Evolutionary conservation across 73 alveolate species (phyloP).

Genomic region (Tetrahymena borealis): DNA sequence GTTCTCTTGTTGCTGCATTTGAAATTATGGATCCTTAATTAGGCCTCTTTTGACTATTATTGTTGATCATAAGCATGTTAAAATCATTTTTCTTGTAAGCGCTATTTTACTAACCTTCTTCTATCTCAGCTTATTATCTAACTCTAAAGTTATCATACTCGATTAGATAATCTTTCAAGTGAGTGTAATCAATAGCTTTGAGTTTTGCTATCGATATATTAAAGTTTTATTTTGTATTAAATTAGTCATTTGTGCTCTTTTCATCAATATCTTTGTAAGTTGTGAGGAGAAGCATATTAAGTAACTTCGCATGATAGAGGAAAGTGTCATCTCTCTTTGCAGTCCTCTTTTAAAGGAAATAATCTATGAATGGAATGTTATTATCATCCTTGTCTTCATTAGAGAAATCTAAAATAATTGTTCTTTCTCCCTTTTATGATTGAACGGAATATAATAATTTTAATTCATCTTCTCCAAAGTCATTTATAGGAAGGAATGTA

Average conservation of each 20-base stretch:
- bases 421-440: not conserved
- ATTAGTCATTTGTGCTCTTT: not conserved
- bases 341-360: constrained; percentile 4
- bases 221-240: constrained; percentile 16
- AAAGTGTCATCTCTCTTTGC: constrained; percentile 37
- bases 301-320: constrained; percentile 36
- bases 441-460: not conserved
- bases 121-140: not conserved
- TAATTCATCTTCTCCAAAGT: not conserved
- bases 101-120: not conserved
- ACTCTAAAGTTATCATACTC: constrained; percentile 1
- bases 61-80: not conserved
- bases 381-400: constrained; percentile 18
- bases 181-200: not conserved
- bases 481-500: constrained; percentile 10
- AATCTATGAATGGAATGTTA: not conserved
- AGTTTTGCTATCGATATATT: constrained; percentile 23
- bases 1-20: not conserved
- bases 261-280: constrained; percentile 14
- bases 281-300: constrained; percentile 32
- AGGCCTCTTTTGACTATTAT: not conserved
- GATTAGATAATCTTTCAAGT: not conserved
- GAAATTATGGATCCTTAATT: not conserved
- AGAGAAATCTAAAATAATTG: not conserved
- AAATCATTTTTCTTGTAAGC: not conserved